phyloP scores from a whole-genome alignment of 2,329 filamentous ascomycete genomes.

The Pyrenophora graminea region DNA sequence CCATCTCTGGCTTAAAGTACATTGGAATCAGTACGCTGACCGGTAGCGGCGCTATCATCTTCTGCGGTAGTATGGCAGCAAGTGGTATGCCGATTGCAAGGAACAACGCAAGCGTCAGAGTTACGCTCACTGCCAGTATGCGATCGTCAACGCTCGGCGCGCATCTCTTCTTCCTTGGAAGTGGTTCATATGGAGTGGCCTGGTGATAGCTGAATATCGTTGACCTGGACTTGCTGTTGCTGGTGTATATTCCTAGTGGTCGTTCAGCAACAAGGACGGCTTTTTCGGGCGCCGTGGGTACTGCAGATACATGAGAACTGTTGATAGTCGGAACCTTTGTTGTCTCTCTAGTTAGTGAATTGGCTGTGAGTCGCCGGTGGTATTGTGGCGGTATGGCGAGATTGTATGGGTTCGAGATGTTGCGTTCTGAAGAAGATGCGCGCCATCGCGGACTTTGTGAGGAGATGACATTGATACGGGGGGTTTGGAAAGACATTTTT shows the following conservation, averaged over 20 bases:
- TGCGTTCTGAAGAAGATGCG: conserved; percentile 3
- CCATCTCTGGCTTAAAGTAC: conserved; percentile 52
- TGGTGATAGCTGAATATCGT: conserved; percentile 1
- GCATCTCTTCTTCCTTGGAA: not conserved
- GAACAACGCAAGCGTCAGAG: conserved; percentile 24
- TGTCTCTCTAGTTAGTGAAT: not conserved
- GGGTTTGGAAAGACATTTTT: too few species aligned
- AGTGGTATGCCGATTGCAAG: conserved; percentile 27
- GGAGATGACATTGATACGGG: not conserved
- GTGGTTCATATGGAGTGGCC: not conserved
- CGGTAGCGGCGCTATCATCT: conserved; percentile 25
- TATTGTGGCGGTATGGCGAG: conserved; percentile 19
- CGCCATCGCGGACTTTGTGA: not conserved
- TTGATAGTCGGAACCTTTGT: not conserved
- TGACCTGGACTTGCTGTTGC: not conserved
- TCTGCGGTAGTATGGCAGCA: conserved; percentile 27
- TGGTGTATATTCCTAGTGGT: not conserved
- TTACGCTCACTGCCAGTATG: conserved; percentile 24
- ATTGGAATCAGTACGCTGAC: conserved; percentile 52
- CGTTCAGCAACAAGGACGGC: not conserved
- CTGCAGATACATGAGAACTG: not conserved
- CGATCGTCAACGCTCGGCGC: conserved; percentile 16
- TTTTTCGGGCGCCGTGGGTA: not conserved
- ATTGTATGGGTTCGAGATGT: conserved; percentile 22
- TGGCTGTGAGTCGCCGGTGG: conserved; percentile 1